Evolutionary conservation across 78 protist genomes (phyloP).

Genomic region (Dictyostelium firmibasis): DNA sequence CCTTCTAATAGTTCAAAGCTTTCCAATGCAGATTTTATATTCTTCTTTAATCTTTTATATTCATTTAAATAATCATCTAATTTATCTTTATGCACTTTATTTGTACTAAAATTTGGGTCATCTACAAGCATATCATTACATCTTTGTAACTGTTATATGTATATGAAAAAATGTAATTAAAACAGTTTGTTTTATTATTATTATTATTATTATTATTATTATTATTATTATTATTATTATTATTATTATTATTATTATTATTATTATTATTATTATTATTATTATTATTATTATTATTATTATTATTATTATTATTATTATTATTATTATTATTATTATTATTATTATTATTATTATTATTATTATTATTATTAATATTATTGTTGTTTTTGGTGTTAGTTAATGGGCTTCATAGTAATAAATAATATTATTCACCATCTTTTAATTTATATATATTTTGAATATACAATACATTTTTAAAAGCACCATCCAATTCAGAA

Average conservation of each 20-base stretch:
- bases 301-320: no score
- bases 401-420: no score
- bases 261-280: no score
- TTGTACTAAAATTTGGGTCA: slow-evolving; percentile 54
- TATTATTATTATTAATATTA: no score
- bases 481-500: slow-evolving; percentile 34
- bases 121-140: slow-evolving; percentile 42
- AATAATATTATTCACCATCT: no score
- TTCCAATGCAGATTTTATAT: slow-evolving; percentile 20
- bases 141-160: background rate
- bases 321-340: no score
- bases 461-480: slow-evolving; percentile 38
- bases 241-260: no score
- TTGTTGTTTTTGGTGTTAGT: background rate
- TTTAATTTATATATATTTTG: background rate
- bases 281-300: no score
- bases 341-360: no score
- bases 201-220: background rate
- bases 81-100: slow-evolving; percentile 57
- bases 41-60: slow-evolving; percentile 46
- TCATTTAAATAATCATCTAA: slow-evolving; percentile 56
- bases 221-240: no score
- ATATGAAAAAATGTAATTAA: no score
- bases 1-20: slow-evolving; percentile 28
- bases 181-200: no score